Percentiles rank a stretch among this genome's conserved stretches.
Conservation (phyloP, 2,329 filamentous ascomycete genomes). For the Pleurostoma richardsiae region DNA sequence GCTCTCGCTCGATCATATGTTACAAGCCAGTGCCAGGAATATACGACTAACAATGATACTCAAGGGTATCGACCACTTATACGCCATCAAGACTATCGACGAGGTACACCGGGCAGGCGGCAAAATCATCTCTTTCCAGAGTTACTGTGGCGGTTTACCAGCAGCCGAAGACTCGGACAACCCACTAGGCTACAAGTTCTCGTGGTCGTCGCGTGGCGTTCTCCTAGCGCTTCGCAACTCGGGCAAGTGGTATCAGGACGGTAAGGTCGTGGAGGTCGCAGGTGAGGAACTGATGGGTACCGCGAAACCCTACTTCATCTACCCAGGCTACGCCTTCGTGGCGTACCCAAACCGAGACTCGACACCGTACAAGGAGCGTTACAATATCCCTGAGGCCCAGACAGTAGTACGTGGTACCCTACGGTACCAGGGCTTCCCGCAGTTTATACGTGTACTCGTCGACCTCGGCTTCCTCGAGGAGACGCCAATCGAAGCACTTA, state of each 20-base stretch:
- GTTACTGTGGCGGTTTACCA: constrained; percentile 78
- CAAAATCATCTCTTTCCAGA: constrained; percentile 77
- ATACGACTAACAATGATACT: too few species aligned
- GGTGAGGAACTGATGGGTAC: constrained; percentile 74
- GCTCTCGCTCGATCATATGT: neutral
- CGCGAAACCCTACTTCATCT: constrained; percentile 88
- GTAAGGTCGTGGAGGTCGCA: constrained; percentile 63
- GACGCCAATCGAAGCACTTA: constrained; percentile 58
- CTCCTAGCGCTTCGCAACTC: constrained; percentile 80
- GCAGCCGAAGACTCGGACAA: constrained; percentile 74
- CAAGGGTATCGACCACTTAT: constrained; percentile 38
- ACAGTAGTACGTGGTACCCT: constrained; percentile 79
- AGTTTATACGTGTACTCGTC: constrained; percentile 83
- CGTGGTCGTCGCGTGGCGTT: constrained; percentile 74
- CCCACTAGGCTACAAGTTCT: constrained; percentile 92
- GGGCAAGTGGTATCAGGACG: constrained; percentile 79
- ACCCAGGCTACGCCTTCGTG: constrained; percentile 83
- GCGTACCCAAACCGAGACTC: constrained; percentile 93
- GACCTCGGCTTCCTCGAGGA: constrained; percentile 87
- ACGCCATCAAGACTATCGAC: constrained; percentile 83
- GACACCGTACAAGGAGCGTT: constrained; percentile 80
- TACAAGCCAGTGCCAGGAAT: too few species aligned
- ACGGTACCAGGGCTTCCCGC: constrained; percentile 83
- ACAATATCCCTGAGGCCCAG: constrained; percentile 86
- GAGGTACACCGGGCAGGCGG: constrained; percentile 84